phyloP scores from a whole-genome alignment of 495 filamentous ascomycete genomes.

The Aspergillus bertholletiae region DNA sequence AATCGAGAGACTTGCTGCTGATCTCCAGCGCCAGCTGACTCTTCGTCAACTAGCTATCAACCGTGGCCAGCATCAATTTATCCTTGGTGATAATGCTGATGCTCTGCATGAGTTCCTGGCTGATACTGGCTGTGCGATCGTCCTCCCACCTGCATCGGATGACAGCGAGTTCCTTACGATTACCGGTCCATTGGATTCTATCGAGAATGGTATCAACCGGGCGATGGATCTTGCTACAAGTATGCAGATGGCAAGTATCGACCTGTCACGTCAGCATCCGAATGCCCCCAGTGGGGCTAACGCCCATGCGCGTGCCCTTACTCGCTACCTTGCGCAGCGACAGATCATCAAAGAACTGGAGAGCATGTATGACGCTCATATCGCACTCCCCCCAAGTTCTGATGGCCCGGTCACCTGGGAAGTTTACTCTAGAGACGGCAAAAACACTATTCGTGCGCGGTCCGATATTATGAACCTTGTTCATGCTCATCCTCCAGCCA shows the following conservation, averaged over 20 bases:
- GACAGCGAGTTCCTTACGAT: conserved; percentile 79
- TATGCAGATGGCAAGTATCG: conserved; percentile 75
- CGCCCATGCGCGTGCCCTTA: conserved; percentile 76
- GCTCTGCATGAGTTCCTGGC: conserved; percentile 80
- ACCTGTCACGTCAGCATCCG: conserved; percentile 71
- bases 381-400: conserved; percentile 65
- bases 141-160: conserved; percentile 67
- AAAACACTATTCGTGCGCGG: conserved; percentile 75
- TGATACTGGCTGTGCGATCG: conserved; percentile 85
- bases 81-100: conserved; percentile 75
- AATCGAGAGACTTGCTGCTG: conserved; percentile 71
- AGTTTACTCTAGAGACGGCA: conserved; percentile 77
- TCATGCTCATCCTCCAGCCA: conserved; percentile 72
- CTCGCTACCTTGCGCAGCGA: conserved; percentile 75
- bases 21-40: conserved; percentile 66
- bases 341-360: conserved; percentile 77
- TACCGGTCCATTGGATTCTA: conserved; percentile 69
- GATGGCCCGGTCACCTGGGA: conserved; percentile 73
- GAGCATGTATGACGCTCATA: conserved; percentile 70
- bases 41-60: conserved; percentile 71
- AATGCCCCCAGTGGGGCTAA: conserved; percentile 68
- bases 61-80: conserved; percentile 82
- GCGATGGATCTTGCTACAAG: conserved; percentile 76
- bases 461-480: conserved; percentile 78
- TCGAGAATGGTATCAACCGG: conserved; percentile 70